These are phyloP conservation scores for Aspergillus puulaauensis DNA, from an alignment of 2,329 filamentous ascomycete genomes.

Conservation along the genomic window DNA sequence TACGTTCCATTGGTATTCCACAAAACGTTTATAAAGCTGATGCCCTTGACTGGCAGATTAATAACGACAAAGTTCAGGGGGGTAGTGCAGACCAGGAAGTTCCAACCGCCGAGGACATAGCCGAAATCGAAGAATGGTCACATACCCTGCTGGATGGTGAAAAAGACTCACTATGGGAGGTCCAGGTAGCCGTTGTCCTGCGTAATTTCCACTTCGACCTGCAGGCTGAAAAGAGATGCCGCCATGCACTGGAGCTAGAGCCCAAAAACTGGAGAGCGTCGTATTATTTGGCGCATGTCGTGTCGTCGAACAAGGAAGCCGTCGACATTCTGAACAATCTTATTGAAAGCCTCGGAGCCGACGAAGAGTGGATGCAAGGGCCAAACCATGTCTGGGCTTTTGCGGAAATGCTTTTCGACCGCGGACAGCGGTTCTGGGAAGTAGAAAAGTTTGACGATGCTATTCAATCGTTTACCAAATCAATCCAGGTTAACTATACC, in stretches of 20 bases:
- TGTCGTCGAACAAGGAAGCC: conserved; percentile 14
- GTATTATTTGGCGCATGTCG: conserved; percentile 19
- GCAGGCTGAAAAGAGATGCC: conserved; percentile 22
- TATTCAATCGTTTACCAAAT: conserved; percentile 11
- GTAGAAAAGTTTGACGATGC: conserved; percentile 8
- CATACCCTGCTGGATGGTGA: conserved; percentile 3
- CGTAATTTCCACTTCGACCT: conserved; percentile 11
- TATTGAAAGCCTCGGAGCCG: conserved; percentile 2
- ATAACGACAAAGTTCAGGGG: background rate
- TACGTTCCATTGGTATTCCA: background rate
- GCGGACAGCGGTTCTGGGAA: conserved; percentile 16
- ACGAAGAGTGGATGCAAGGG: conserved; percentile 13
- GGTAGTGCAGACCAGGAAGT: background rate
- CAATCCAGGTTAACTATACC: conserved; percentile 8
- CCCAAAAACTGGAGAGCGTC: conserved; percentile 23
- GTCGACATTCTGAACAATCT: conserved; percentile 13
- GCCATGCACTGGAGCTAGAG: conserved; percentile 18
- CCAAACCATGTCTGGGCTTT: background rate
- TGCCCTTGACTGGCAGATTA: background rate
- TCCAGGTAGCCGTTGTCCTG: conserved; percentile 24
- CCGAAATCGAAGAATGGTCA: conserved; percentile 16
- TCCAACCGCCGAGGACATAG: conserved; percentile 9
- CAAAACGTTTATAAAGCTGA: background rate
- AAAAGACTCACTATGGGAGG: conserved; percentile 18
- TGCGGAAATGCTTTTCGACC: conserved; percentile 18